Conservation (phyloP, 2,329 filamentous ascomycete genomes). For the Cladosporium sp. region DNA sequence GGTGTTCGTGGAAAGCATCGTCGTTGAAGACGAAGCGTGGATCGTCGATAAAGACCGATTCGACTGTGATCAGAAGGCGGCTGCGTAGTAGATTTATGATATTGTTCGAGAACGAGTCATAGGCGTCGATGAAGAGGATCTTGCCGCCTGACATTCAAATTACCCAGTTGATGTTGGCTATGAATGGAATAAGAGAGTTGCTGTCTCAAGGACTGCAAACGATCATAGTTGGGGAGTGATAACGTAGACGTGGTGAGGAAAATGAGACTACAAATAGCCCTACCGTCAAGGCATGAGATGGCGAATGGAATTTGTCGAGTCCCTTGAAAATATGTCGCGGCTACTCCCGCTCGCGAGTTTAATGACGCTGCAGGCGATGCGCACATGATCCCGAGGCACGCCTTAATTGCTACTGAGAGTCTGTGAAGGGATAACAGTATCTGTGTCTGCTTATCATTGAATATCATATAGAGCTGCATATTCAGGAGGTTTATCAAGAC, state of each 20-base stretch:
- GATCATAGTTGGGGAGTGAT: background rate
- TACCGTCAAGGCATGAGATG: background rate
- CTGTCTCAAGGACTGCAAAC: background rate
- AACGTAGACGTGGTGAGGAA: background rate
- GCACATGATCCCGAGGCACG: too few species aligned
- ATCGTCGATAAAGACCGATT: constrained; percentile 64
- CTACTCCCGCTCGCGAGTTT: background rate
- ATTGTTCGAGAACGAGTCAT: constrained; percentile 96
- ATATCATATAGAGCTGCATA: too few species aligned
- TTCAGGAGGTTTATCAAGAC: too few species aligned
- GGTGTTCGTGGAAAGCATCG: constrained; percentile 40
- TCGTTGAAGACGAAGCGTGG: constrained; percentile 32
- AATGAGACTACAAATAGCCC: background rate
- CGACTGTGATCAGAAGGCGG: constrained; percentile 53
- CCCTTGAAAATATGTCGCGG: background rate
- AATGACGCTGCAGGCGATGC: background rate
- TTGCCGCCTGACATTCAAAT: constrained; percentile 24
- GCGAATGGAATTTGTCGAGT: background rate
- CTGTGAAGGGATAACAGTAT: too few species aligned
- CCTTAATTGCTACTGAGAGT: too few species aligned
- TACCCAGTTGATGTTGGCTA: background rate
- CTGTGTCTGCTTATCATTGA: too few species aligned
- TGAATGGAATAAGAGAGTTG: too few species aligned
- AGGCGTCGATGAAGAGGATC: constrained; percentile 86
- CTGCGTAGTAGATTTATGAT: constrained; percentile 77